Evolutionary conservation across 176 grass and related monocot genomes (phyloP).

Genomic region (Poa annua): DNA sequence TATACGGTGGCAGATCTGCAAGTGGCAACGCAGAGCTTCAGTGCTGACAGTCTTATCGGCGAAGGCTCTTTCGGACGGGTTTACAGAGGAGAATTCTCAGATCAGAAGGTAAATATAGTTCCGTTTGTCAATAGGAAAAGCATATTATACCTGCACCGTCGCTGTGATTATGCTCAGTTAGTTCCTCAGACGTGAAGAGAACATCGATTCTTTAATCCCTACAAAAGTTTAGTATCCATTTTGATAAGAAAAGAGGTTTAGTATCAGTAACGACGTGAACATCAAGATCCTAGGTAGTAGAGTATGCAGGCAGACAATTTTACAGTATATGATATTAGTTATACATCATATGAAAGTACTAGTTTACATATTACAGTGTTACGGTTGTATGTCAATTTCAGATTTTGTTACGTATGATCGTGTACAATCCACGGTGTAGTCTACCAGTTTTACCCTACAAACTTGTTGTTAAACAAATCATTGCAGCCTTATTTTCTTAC

Average conservation of each 20-base stretch:
- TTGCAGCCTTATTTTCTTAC: neutral
- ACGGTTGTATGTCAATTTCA: neutral
- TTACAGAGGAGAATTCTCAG: constrained; percentile 62
- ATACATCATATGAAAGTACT: neutral
- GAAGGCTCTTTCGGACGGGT: constrained; percentile 72
- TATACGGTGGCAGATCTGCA: constrained; percentile 91
- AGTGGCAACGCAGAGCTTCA: constrained; percentile 82
- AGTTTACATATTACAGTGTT: neutral
- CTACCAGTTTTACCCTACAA: neutral
- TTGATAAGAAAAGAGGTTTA: neutral
- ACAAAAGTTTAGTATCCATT: neutral
- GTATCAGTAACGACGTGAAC: neutral
- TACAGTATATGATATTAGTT: neutral
- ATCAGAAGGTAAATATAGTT: constrained; percentile 65
- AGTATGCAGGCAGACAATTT: neutral
- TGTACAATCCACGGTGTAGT: neutral
- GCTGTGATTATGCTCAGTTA: neutral
- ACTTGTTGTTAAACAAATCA: constrained; percentile 1
- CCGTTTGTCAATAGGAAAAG: constrained; percentile 11
- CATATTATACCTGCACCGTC: constrained; percentile 14
- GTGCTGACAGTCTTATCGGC: constrained; percentile 71
- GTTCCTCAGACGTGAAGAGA: neutral
- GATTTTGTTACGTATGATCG: neutral
- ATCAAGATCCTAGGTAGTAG: neutral
- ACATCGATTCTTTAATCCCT: neutral